Percentiles rank a stretch among this genome's conserved stretches.
Conservation (phyloP, 2,329 filamentous ascomycete species). For the Moelleriella libera region DNA sequence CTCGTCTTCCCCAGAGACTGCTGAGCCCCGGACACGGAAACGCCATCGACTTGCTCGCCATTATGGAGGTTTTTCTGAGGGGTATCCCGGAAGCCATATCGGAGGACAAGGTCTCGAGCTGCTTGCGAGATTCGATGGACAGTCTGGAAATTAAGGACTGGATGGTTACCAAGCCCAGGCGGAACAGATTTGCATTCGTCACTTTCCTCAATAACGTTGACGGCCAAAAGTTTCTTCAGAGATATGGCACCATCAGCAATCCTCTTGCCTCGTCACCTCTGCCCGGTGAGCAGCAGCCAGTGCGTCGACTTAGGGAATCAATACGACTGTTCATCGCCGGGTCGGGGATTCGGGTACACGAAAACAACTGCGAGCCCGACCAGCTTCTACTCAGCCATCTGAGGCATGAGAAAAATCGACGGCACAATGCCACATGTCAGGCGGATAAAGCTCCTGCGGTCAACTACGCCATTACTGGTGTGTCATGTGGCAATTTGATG, state of each 20-base stretch:
- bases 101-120: neutral
- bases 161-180: slow-evolving; percentile 25
- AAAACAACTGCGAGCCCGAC: slow-evolving; percentile 19
- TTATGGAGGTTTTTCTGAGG: neutral
- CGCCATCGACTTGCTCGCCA: neutral
- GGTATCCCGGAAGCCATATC: neutral
- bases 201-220: slow-evolving; percentile 26
- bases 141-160: slow-evolving; percentile 26
- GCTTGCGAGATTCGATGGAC: slow-evolving; percentile 14
- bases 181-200: slow-evolving; percentile 21
- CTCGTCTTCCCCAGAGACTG: too few relatives aligned
- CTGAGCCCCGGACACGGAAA: neutral
- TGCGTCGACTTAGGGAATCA: slow-evolving; percentile 6
- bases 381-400: slow-evolving; percentile 13
- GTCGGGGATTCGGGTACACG: slow-evolving; percentile 12
- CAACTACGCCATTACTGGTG: slow-evolving; percentile 1
- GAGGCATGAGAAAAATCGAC: slow-evolving; percentile 12
- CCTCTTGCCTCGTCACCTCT: neutral
- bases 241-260: slow-evolving; percentile 15
- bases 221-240: slow-evolving; percentile 25
- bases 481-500: slow-evolving; percentile 34
- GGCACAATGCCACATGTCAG: slow-evolving; percentile 5
- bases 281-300: neutral
- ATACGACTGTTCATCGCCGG: slow-evolving; percentile 17
- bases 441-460: slow-evolving; percentile 8